These are phyloP conservation scores for Alternaria arbusti DNA, from an alignment of 2,329 filamentous ascomycete genomes.

Conservation along the genomic window DNA sequence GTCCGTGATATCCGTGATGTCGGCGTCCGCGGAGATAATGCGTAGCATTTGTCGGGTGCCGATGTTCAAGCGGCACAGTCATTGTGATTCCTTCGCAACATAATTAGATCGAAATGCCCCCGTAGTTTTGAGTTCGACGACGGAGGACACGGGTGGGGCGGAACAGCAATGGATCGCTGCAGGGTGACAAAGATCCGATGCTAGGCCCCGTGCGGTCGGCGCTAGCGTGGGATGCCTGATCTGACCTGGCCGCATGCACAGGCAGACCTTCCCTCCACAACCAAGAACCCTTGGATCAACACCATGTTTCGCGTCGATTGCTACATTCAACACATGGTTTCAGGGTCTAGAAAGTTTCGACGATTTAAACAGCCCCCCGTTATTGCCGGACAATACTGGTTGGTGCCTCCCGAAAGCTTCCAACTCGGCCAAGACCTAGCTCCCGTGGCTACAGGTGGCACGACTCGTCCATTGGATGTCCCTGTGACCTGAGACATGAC, in stretches of 20 bases:
- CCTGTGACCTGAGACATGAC: background rate
- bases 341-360: background rate
- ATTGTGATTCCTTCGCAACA: background rate
- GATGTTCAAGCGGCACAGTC: background rate
- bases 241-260: background rate
- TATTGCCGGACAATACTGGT: background rate
- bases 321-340: background rate
- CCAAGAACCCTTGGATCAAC: background rate
- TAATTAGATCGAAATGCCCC: background rate
- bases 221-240: background rate
- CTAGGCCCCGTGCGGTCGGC: background rate
- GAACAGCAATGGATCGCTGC: background rate
- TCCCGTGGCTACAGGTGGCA: conserved; percentile 4
- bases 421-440: background rate
- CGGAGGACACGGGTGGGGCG: background rate
- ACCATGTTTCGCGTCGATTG: background rate
- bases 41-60: background rate
- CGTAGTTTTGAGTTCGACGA: background rate
- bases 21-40: background rate
- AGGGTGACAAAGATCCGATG: background rate
- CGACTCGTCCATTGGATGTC: background rate
- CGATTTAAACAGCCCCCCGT: background rate
- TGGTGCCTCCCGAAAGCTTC: background rate
- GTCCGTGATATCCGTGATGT: background rate
- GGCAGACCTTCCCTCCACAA: background rate